phyloP scores from a whole-genome alignment of 495 filamentous ascomycete genomes.

The Annulohypoxylon bovei region DNA sequence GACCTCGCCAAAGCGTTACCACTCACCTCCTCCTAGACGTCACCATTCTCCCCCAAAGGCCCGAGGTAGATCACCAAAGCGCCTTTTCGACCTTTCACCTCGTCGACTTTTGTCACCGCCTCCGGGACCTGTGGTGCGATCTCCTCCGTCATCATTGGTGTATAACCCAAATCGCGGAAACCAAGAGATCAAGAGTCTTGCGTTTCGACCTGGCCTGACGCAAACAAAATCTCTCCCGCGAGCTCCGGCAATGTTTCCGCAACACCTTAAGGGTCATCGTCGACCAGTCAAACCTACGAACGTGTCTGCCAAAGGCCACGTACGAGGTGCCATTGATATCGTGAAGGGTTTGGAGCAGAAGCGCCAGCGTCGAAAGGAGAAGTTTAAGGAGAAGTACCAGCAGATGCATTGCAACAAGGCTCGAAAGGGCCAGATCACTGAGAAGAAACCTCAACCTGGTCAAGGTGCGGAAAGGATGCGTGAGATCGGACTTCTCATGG shows the following conservation, averaged over 20 bases:
- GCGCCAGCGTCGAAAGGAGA: slow-evolving; percentile 88
- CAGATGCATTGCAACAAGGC: slow-evolving; percentile 76
- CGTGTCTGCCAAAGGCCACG: slow-evolving; percentile 58
- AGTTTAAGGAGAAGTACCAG: slow-evolving; percentile 67
- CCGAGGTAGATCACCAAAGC: slow-evolving; percentile 64
- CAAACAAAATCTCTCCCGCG: slow-evolving; percentile 84
- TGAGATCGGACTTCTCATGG: slow-evolving; percentile 88
- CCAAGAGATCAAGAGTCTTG: slow-evolving; percentile 66
- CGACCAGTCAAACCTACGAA: slow-evolving; percentile 40
- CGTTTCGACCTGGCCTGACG: slow-evolving; percentile 68
- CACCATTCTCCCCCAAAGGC: slow-evolving; percentile 59
- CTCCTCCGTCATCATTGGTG: slow-evolving; percentile 58
- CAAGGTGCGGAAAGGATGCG: slow-evolving; percentile 94
- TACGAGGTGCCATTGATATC: slow-evolving; percentile 92
- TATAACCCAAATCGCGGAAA: slow-evolving; percentile 46
- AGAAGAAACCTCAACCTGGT: slow-evolving; percentile 71
- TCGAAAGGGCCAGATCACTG: slow-evolving; percentile 59
- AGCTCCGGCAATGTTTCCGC: slow-evolving; percentile 74
- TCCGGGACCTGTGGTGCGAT: slow-evolving; percentile 52
- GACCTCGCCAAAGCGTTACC: slow-evolving; percentile 55
- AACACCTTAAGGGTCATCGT: slow-evolving; percentile 52
- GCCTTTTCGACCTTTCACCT: slow-evolving; percentile 74
- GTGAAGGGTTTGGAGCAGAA: slow-evolving; percentile 96
- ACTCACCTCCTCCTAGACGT: slow-evolving; percentile 59
- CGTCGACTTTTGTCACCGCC: slow-evolving; percentile 73